phyloP scores from a whole-genome alignment of 2,329 filamentous ascomycete species.

The Dendrostoma leiphaemia region DNA sequence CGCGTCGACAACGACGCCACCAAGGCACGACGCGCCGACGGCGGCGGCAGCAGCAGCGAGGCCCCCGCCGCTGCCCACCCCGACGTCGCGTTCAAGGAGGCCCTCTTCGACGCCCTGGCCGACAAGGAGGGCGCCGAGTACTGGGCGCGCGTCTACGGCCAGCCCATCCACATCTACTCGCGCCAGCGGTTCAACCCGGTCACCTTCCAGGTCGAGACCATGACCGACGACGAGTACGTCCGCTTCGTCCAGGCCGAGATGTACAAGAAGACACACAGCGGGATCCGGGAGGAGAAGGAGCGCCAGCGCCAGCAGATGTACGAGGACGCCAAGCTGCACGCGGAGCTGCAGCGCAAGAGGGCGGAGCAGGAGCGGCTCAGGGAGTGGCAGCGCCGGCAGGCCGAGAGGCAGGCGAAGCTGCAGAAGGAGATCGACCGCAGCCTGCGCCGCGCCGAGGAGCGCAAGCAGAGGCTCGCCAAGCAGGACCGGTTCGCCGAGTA shows the following conservation, averaged over 20 bases:
- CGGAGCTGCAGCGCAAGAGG: slow-evolving; percentile 54
- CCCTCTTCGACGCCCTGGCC: slow-evolving; percentile 92
- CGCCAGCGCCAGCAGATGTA: slow-evolving; percentile 42
- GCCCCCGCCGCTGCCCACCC: slow-evolving; percentile 38
- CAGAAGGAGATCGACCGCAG: slow-evolving; percentile 67
- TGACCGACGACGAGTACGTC: slow-evolving; percentile 92
- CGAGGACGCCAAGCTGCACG: slow-evolving; percentile 43
- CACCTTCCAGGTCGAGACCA: slow-evolving; percentile 67
- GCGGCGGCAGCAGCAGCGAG: not conserved
- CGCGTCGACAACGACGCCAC: not conserved
- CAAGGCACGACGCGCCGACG: not conserved
- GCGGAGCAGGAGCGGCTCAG: slow-evolving; percentile 48
- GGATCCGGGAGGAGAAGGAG: slow-evolving; percentile 74
- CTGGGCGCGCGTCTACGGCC: slow-evolving; percentile 96
- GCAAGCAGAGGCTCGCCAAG: slow-evolving; percentile 55
- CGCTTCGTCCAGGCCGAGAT: slow-evolving; percentile 81
- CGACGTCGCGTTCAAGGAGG: slow-evolving; percentile 82
- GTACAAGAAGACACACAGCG: slow-evolving; percentile 93
- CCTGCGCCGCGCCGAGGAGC: slow-evolving; percentile 63
- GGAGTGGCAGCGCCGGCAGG: slow-evolving; percentile 27
- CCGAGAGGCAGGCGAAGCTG: slow-evolving; percentile 42
- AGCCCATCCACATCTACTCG: slow-evolving; percentile 82
- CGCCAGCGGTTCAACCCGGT: slow-evolving; percentile 39
- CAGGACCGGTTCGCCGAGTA: slow-evolving; percentile 65
- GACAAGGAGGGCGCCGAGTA: slow-evolving; percentile 95